phyloP scores from a whole-genome alignment of 2,329 filamentous ascomycete genomes.

The Epichloe typhina region DNA sequence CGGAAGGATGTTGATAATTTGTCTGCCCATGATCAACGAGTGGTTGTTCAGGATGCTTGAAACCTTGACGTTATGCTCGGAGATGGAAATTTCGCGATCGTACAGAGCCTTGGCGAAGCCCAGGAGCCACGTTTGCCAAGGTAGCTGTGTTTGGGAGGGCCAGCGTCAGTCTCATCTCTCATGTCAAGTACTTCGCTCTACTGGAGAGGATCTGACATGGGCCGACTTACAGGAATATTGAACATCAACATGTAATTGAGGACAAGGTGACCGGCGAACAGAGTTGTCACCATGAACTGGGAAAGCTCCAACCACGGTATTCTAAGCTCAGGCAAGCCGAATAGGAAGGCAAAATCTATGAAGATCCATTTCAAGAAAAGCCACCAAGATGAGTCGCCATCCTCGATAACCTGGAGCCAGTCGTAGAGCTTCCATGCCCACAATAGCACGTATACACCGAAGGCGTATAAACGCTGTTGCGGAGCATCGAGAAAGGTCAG shows the following conservation, averaged over 20 bases:
- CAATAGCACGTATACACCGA: constrained; percentile 63
- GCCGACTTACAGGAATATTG: constrained; percentile 54
- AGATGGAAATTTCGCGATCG: constrained; percentile 84
- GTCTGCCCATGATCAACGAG: constrained; percentile 86
- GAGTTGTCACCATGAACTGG: constrained; percentile 53
- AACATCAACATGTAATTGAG: constrained; percentile 87
- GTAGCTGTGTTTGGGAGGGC: constrained; percentile 38
- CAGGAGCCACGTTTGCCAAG: constrained; percentile 59
- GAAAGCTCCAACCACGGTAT: constrained; percentile 97
- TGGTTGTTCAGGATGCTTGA: constrained; percentile 80
- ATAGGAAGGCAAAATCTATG: constrained; percentile 77
- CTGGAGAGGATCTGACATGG: background rate
- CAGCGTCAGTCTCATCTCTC: background rate
- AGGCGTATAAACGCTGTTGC: constrained; percentile 77
- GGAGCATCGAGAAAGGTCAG: constrained; percentile 75
- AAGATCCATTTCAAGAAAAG: constrained; percentile 88
- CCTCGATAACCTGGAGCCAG: constrained; percentile 63
- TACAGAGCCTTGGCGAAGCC: constrained; percentile 70
- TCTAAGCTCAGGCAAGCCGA: constrained; percentile 70
- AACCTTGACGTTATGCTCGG: constrained; percentile 84
- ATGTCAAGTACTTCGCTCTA: background rate
- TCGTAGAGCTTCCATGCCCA: constrained; percentile 80
- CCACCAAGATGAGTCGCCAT: constrained; percentile 77
- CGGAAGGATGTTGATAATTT: constrained; percentile 94
- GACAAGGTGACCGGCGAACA: constrained; percentile 60